A percentile compares a stretch with the other conserved stretches of the same genome.
These are phyloP conservation scores for Pelargonium fulgidum DNA, from an alignment of 441 rosid genomes.

Conservation along the genomic window DNA sequence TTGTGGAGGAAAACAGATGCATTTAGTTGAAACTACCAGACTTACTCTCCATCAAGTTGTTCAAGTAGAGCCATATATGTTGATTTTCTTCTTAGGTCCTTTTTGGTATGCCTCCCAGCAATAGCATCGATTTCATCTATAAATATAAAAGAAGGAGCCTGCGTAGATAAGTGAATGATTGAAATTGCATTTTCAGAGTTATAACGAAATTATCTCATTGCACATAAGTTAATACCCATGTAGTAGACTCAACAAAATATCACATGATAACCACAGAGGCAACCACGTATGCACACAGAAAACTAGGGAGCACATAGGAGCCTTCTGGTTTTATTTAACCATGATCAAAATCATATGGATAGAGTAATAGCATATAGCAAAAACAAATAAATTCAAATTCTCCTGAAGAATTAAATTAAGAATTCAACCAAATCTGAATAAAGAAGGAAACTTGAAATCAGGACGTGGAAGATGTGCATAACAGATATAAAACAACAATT, in stretches of 20 bases:
- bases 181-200: constrained; percentile 8
- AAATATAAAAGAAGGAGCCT: constrained; percentile 97
- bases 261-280: background rate
- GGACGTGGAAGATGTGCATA: background rate
- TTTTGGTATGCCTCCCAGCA: constrained; percentile 90
- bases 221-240: constrained; percentile 4
- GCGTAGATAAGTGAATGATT: constrained; percentile 20
- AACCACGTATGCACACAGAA: background rate
- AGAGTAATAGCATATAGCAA: background rate
- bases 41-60: constrained; percentile 98
- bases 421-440: background rate
- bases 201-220: background rate
- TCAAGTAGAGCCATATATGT: constrained; percentile 84
- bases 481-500: background rate
- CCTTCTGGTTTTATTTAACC: background rate
- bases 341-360: background rate
- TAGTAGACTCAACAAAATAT: background rate
- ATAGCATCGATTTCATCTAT: constrained; percentile 98
- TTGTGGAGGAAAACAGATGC: constrained; percentile 8
- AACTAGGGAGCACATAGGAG: background rate
- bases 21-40: constrained; percentile 20
- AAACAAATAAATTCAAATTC: background rate
- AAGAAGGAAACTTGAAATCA: background rate
- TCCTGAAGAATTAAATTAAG: background rate
- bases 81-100: constrained; percentile 79